phyloP scores from a whole-genome alignment of 345 rosid genomes.

The Physaria fendleri region DNA sequence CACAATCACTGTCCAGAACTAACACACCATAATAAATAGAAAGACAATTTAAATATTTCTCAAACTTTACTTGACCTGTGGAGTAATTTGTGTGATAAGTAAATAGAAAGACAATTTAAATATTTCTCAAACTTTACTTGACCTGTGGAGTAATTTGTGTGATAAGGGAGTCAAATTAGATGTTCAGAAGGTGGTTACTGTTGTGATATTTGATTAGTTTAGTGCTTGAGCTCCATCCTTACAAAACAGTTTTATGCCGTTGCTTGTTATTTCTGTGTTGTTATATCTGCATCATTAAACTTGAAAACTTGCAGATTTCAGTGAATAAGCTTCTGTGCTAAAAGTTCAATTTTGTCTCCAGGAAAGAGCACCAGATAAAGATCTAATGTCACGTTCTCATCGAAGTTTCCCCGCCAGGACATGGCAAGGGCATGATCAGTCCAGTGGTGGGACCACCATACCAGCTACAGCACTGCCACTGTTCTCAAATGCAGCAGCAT shows the following conservation, averaged over 20 bases:
- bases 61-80: neutral
- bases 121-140: neutral
- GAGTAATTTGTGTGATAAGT: neutral
- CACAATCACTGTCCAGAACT: constrained; percentile 4
- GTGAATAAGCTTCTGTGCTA: neutral
- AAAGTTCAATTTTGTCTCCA: constrained; percentile 25
- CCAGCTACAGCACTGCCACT: constrained; percentile 36
- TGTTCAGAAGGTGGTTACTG: neutral
- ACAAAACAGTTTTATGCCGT: neutral
- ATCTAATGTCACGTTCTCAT: constrained; percentile 37
- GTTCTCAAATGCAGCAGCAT: constrained; percentile 98
- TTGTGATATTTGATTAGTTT: neutral
- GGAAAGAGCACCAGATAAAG: constrained; percentile 48
- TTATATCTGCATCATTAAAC: constrained; percentile 8
- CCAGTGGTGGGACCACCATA: constrained; percentile 28
- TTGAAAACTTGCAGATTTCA: neutral
- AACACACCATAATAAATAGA: neutral
- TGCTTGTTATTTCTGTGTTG: neutral
- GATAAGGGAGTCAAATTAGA: neutral
- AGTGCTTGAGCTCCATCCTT: constrained; percentile 2
- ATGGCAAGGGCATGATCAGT: constrained; percentile 65
- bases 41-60: too few species aligned
- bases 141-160: neutral
- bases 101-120: neutral
- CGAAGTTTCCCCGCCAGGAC: constrained; percentile 51